Evolutionary conservation across 2,329 filamentous ascomycete species (phyloP).

Genomic region (Fusarium devonianum): DNA sequence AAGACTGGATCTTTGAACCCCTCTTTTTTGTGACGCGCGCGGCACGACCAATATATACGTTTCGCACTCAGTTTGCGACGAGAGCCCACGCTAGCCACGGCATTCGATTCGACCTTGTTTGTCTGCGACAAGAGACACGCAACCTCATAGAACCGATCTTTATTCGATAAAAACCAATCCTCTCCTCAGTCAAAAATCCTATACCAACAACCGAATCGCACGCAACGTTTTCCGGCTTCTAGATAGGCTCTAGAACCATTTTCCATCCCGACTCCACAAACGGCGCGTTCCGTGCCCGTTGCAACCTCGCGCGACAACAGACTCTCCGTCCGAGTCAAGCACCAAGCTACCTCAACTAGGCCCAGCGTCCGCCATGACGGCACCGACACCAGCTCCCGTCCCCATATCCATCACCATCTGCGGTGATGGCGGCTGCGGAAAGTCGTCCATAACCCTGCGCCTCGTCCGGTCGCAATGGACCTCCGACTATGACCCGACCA

Average conservation of each 20-base stretch:
- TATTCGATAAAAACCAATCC: no score
- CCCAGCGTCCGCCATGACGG: constrained; percentile 26
- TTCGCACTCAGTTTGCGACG: constrained; percentile 14
- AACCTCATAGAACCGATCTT: no score
- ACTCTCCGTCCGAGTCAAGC: constrained; percentile 4
- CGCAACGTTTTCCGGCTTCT: no score
- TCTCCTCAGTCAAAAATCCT: no score
- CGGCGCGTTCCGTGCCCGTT: constrained; percentile 20
- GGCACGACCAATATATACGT: constrained; percentile 1
- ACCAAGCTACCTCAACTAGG: not conserved
- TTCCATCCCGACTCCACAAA: constrained; percentile 21
- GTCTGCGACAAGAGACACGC: not conserved
- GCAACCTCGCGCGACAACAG: constrained; percentile 16
- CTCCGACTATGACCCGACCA: constrained; percentile 81
- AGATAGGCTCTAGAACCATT: constrained; percentile 25
- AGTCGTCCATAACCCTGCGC: constrained; percentile 84
- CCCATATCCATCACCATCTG: constrained; percentile 82
- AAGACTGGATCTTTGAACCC: constrained; percentile 1
- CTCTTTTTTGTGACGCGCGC: not conserved
- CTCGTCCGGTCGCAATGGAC: constrained; percentile 86
- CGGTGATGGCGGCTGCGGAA: constrained; percentile 84
- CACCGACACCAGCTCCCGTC: constrained; percentile 48
- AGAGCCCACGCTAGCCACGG: constrained; percentile 25
- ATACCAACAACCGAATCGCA: no score
- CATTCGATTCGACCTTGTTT: constrained; percentile 12